Conservation (phyloP, 441 rosid genomes). For the Codiaeum variegatum region DNA sequence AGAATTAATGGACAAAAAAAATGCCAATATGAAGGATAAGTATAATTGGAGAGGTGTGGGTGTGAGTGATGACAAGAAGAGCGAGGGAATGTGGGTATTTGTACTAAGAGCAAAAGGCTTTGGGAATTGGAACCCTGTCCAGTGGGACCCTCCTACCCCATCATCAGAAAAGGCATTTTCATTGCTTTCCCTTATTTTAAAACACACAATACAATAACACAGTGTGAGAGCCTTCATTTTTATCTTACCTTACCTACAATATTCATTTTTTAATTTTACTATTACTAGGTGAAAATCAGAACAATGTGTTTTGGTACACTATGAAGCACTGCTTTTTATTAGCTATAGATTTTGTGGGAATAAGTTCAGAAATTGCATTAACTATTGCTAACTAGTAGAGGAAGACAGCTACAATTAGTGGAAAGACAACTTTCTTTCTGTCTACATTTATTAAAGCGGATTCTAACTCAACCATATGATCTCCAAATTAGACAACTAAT, state of each 20-base stretch:
- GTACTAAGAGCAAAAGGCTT: constrained; percentile 34
- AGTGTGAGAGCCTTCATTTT: neutral
- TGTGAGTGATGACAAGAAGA: constrained; percentile 31
- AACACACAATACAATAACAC: neutral
- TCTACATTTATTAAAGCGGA: no score
- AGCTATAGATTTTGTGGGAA: neutral
- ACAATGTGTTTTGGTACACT: neutral
- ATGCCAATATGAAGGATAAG: neutral
- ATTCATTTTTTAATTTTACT: neutral
- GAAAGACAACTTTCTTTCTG: no score
- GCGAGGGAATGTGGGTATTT: constrained; percentile 38
- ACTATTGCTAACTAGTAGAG: no score
- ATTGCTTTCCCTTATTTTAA: constrained; percentile 22
- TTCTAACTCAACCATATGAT: no score
- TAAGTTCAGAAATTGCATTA: neutral
- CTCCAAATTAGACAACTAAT: no score
- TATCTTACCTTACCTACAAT: neutral
- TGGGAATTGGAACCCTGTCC: constrained; percentile 48
- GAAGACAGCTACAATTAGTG: no score
- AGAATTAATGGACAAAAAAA: constrained; percentile 16
- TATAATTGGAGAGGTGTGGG: neutral
- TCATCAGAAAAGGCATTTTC: constrained; percentile 34
- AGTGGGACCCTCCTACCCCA: constrained; percentile 54
- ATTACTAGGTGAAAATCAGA: neutral
- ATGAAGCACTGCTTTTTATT: neutral